Evolutionary conservation across 2,329 filamentous ascomycete species (phyloP), one percentile per base, ranked within the genome.

Genomic region (Alternaria metachromatica): DNA sequence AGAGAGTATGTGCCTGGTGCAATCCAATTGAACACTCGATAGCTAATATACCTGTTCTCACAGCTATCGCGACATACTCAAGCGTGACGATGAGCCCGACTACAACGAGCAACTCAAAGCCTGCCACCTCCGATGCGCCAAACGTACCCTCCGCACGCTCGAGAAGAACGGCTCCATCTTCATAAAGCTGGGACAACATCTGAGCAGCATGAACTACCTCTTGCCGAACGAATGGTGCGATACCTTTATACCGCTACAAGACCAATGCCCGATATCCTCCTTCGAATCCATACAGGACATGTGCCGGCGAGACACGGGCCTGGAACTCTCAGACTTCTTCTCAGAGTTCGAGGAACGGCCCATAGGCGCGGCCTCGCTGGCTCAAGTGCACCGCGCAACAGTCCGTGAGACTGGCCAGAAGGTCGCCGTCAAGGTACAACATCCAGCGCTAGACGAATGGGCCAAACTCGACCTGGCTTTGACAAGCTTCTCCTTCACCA

Each of bases 81-180:
- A 92, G 68, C 85, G 87, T 60, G 84, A 89, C 20, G 87, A 92
- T 64, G 84, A 87, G 43, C 86, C 88, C 56, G 88, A 93, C 78
- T 88, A 89, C 76, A 84, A 87, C n/a, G 84, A 81, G n/a, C 80
- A 91, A 41, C 84, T 99, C 56, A 91, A 89, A 71, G 89, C 90
- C 67, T 98, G 96, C 77, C 96, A 99, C 81, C 91, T 96, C 78
- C 88, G 96, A 80, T 99, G 96, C 82, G 96, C 96, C 28, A 87
- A 93, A 73, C 89, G 96, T 65, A 97, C 96, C 1, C 84, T 98
- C 45, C 87, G 86, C 61, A 94, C 96, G 2, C 83, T 98, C 68
- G 96, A 99, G 85, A 93, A 92, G 84, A 98, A 97, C 80, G 96
- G 96, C 25, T 97, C 95, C 26, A 97, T 99, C 67, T 99, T 98